Conservation (phyloP, 345 rosid genomes). For the Angophora floribunda region DNA sequence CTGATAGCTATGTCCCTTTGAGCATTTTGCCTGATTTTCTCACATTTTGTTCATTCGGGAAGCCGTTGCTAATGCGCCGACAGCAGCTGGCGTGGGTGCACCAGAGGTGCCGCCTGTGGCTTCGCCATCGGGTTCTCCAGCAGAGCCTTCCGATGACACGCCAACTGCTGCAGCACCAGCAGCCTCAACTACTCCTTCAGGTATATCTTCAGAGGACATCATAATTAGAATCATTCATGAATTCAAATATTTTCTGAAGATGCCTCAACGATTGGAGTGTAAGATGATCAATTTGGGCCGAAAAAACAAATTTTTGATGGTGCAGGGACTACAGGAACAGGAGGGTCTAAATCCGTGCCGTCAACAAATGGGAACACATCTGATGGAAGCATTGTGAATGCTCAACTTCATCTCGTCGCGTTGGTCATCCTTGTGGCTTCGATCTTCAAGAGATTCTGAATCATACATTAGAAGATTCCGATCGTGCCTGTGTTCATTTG, state of each 20-base stretch:
- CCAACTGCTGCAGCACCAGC: conserved; percentile 7
- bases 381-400: conserved; percentile 5
- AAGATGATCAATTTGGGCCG: not conserved
- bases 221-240: not conserved
- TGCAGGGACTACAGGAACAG: not conserved
- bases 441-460: not conserved
- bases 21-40: not conserved
- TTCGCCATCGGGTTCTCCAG: conserved; percentile 1
- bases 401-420: not conserved
- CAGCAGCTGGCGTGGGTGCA: conserved; percentile 2
- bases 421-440: conserved; percentile 1
- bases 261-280: not conserved
- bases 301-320: not conserved
- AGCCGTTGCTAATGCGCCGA: conserved; percentile 12
- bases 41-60: not conserved
- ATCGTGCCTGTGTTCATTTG: not conserved
- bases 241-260: not conserved
- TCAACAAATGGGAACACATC: conserved; percentile 3
- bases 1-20: conserved; percentile 6
- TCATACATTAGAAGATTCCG: not conserved
- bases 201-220: not conserved
- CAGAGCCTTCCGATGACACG: conserved; percentile 8
- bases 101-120: not conserved
- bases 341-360: conserved; percentile 19
- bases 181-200: conserved; percentile 13